Base-by-base conservation (phyloP, 768 basidiomycete species). In the Agrocybe praecox region DNA sequence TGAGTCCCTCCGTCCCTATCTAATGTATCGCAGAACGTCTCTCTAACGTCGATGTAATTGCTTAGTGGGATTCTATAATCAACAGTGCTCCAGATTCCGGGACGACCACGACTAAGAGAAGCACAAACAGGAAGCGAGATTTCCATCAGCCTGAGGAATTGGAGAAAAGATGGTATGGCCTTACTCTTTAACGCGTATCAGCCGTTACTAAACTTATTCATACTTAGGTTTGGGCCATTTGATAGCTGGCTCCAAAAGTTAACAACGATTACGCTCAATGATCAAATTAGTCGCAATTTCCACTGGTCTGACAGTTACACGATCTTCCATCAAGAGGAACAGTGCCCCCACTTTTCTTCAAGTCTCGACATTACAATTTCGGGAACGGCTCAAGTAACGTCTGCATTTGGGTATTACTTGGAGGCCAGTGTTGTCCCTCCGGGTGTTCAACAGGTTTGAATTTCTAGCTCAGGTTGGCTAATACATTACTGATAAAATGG, bases 351-450 rank as follows among this genome's bases (percentile, higher is more conserved):
- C 40, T 67, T 67, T 47, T 21, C 21, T 6, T 62, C 60, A 18
- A 58, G 51, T 29, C 50, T 67, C 11, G 64, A 65, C 49, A 63
- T 67, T 26, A 56, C 54, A 53, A 53, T 62, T 33, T 6, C 55
- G 56, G 56, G 63, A 46, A 36, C 32, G 54, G 50, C 47, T 12
- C 36, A 50, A 12, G 19, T 59, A 17, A 53, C 61, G 17, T 55
- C 40, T 26, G 55, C 42, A 1, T 67, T 64, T 23, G 66, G 66
- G 9, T 67, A 62, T 26, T 67, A 67, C 50, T 61, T 67, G 17
- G 61, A 67, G 40, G 64, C 62, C 1, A 64, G 61, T 8, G 52
- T 67, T 24, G 55, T 67, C 2, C 66, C 66, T 21, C 65, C 66
- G 8, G 57, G 58, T 2, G 47, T 67, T 12, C 65, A 67, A 50